These are phyloP conservation scores for Ormosia emarginata DNA, from an alignment of 306 rosid genomes.

Conservation along the genomic window DNA sequence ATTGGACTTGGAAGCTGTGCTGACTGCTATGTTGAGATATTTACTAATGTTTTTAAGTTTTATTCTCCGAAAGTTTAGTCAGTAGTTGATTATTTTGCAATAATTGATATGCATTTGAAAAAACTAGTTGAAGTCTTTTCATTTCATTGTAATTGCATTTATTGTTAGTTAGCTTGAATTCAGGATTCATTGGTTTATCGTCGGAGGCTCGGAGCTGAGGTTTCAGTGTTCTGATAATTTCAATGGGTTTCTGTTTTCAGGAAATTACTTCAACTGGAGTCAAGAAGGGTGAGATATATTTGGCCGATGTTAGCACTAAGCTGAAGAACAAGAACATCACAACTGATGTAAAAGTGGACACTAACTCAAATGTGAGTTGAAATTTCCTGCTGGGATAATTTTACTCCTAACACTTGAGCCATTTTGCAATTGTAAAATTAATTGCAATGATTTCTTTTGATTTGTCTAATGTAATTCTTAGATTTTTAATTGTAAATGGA, in stretches of 20 bases:
- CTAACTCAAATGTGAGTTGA: slow-evolving; percentile 70
- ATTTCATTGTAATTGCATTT: not conserved
- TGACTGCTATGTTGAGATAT: not conserved
- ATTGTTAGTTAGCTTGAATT: not conserved
- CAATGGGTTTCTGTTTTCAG: slow-evolving; percentile 32
- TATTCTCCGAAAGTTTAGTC: not conserved
- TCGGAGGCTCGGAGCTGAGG: not conserved
- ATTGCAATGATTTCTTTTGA: not conserved
- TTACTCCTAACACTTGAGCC: not conserved
- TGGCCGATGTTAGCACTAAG: slow-evolving; percentile 79
- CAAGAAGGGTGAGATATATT: slow-evolving; percentile 67
- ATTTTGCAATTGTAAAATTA: not conserved
- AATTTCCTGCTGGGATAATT: not conserved
- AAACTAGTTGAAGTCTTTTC: not conserved
- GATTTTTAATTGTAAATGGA: not conserved
- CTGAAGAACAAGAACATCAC: slow-evolving; percentile 94
- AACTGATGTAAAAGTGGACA: slow-evolving; percentile 84
- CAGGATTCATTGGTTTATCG: not conserved
- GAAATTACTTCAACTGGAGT: slow-evolving; percentile 79
- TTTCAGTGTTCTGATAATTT: not conserved
- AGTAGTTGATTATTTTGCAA: not conserved
- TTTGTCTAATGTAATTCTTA: not conserved
- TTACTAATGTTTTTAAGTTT: not conserved
- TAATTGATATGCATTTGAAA: not conserved
- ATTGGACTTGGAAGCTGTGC: not conserved